Evolutionary conservation across 495 filamentous ascomycete genomes (phyloP).

Genomic region (Xylaria flabelliformis): DNA sequence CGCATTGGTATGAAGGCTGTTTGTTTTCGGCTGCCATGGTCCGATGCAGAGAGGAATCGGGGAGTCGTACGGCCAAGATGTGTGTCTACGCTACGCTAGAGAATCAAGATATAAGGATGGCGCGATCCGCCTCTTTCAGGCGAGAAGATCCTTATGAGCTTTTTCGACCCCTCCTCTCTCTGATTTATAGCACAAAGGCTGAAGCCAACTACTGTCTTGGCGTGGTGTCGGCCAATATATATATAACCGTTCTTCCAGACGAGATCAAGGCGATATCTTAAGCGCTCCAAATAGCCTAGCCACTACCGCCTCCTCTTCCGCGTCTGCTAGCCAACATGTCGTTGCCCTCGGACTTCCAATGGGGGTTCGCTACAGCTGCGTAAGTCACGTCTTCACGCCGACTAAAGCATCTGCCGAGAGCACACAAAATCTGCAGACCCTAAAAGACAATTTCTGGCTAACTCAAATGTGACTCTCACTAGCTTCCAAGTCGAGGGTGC

Average conservation of each 20-base stretch:
- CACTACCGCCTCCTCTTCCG: slow-evolving; percentile 19
- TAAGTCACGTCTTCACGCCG: slow-evolving; percentile 44
- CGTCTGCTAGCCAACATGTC: slow-evolving; percentile 46
- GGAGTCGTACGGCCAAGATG: slow-evolving; percentile 31
- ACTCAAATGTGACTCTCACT: slow-evolving; percentile 29
- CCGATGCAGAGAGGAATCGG: slow-evolving; percentile 56
- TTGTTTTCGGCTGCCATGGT: slow-evolving; percentile 56
- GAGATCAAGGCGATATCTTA: slow-evolving; percentile 31
- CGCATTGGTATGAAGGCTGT: slow-evolving; percentile 31
- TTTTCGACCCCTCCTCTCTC: neutral
- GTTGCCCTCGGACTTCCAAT: slow-evolving; percentile 76
- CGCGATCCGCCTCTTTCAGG: slow-evolving; percentile 9
- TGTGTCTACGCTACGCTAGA: slow-evolving; percentile 15
- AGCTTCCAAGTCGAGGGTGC: slow-evolving; percentile 83
- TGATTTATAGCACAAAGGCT: slow-evolving; percentile 16
- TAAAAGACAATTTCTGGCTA: slow-evolving; percentile 25
- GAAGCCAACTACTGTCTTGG: slow-evolving; percentile 33
- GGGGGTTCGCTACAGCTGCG: slow-evolving; percentile 84
- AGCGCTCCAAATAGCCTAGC: slow-evolving; percentile 32
- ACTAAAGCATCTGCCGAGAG: neutral
- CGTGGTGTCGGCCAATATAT: slow-evolving; percentile 25
- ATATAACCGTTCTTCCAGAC: slow-evolving; percentile 42
- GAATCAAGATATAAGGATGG: slow-evolving; percentile 13
- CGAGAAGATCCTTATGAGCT: slow-evolving; percentile 24
- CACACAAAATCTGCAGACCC: neutral